Evolutionary conservation across 1,284 basidiomycete species (phyloP), one percentile per base, ranked within the genome.

Genomic region (Cystobasidiaceae sp.): DNA sequence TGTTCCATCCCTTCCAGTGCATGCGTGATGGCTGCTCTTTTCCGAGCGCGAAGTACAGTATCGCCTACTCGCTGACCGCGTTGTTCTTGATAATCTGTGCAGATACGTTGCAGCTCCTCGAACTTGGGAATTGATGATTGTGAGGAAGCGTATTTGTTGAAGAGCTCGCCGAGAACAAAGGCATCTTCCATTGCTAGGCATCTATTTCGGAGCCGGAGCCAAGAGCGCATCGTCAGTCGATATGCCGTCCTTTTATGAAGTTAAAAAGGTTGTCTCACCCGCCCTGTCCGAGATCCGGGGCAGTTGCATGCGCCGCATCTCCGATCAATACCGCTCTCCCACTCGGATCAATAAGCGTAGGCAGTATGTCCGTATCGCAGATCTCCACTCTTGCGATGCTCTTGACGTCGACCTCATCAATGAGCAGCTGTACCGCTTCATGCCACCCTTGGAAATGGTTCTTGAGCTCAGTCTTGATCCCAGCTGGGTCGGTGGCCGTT

Each of bases 111-210:
- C 9, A 64, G 43, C 30, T 45, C 30, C 3, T 51, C 28, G 21
- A 30, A 8, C 9, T 48, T n/a, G 1, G 60, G 60, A n/a, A n/a
- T n/a, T n/a, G n/a, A n/a, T n/a, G n/a, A n/a, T n/a, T n/a, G n/a
- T 11, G 60, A 54, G 2, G 56, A 23, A n/a, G 41, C 51, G 39
- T 51, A 27, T 27, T 45, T 49, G 33, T 64, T 55, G 25, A 44
- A 32, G 15, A 64, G 52, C 27, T 64, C 6, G 28, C 51, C 61
- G n/a, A 64, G 19, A 43, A 64, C 61, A 43, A 64, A 64, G 21
- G 61, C 61, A 19, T 64, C 61, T 41, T 64, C 61, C 61, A 64
- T 64, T 9, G 61, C 61, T 9, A 64, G 61, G 45, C 61, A 62
- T 43, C 60, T 62, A 17, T n/a, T n/a, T n/a, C n/a, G 9, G 45